Base-by-base conservation (phyloP, 208 protist species). In the Leishmania guyanensis region DNA sequence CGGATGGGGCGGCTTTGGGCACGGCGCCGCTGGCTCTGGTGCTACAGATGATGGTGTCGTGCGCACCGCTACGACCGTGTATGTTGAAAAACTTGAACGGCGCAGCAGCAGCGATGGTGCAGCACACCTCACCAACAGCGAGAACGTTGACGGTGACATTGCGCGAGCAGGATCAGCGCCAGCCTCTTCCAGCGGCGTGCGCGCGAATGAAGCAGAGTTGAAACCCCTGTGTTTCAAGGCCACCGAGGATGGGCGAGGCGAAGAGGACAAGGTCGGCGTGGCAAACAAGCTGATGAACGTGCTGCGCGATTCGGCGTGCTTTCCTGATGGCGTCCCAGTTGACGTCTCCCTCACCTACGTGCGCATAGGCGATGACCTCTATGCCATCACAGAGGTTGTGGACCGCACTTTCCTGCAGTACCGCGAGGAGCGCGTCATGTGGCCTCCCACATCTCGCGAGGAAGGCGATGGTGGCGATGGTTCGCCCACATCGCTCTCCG, bases 351-450 rank as follows among this genome's bases (percentile, higher is more conserved):
- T 96, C 36, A 80, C 85, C 12, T 94, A 94, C 76, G 72, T 93
- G 12, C 89, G 93, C 65, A 86, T 96, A 65, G 90, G 90, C 43
- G 83, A 93, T 68, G 84, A 90, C 76, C 83, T 96, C 9, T 96
- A 94, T 84, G 82, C 80, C 50, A 86, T 94, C n/a, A 90, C 81
- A 5, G 87, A 93, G 70, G 84, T 96, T 20, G 84, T 88, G 8
- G 93, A 94, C 79, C 81, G 84, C 65, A 91, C 91, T 16, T 93
- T 96, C 75, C 76, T 91, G 53, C 91, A 96, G 77, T 94, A 94
- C 84, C 84, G 89, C 50, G 84, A 93, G 82, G 84, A 89, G 80
- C 91, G 91, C 33, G 86, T 91, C 39, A 83, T 81, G 62, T 75
- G 83, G 33, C 22, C 81, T 2, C 69, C 54, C 60, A 36, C 50